These are phyloP conservation scores for Zasmidium angulare DNA, from an alignment of 2,329 filamentous ascomycete species.

Conservation along the genomic window DNA sequence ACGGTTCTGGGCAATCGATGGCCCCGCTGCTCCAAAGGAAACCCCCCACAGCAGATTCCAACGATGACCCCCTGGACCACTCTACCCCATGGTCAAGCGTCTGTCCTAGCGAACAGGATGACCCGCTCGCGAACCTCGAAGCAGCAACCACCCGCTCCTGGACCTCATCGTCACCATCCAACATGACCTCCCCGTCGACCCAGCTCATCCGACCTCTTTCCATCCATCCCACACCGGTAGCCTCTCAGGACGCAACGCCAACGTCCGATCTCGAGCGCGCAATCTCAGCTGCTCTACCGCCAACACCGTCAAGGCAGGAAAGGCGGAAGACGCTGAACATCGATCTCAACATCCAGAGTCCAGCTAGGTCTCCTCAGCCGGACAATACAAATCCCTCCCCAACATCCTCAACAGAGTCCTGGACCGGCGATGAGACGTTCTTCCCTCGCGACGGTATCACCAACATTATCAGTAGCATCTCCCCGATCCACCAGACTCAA, in stretches of 20 bases:
- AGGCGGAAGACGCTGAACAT: conserved; percentile 13
- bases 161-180: background rate
- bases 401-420: conserved; percentile 21
- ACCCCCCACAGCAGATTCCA: background rate
- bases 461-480: background rate
- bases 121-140: background rate
- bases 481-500: no score
- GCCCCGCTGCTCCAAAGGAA: background rate
- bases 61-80: background rate
- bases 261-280: conserved; percentile 12
- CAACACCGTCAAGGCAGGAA: background rate
- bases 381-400: no score
- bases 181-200: no score
- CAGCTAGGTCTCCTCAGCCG: background rate
- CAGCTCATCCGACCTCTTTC: no score
- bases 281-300: conserved; percentile 1
- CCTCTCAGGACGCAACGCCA: background rate
- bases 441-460: conserved; percentile 3
- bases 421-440: conserved; percentile 28
- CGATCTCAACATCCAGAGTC: background rate
- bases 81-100: no score
- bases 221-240: no score
- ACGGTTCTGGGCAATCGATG: background rate
- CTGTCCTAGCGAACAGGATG: background rate
- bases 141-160: background rate